phyloP scores from a whole-genome alignment of 352 stramenopile genomes.

The Phytophthora constricta region DNA sequence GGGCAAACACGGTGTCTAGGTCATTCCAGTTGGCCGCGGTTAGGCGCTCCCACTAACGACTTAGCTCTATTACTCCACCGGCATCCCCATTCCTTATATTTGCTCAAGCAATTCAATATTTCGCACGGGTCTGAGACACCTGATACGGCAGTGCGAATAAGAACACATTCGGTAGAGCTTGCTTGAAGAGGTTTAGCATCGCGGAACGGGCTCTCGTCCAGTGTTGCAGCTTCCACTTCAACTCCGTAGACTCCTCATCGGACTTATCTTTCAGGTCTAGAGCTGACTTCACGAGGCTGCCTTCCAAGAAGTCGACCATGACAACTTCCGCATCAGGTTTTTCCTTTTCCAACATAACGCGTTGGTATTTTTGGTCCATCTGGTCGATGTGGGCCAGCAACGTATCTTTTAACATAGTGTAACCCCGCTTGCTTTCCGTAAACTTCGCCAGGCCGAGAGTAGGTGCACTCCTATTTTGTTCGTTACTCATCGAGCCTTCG shows the following conservation, averaged over 20 bases:
- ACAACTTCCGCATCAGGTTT: slow-evolving; percentile 7
- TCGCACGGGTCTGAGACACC: slow-evolving; percentile 5
- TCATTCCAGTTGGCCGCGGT: slow-evolving; percentile 4
- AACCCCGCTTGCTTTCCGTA: not conserved
- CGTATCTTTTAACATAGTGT: slow-evolving; percentile 27
- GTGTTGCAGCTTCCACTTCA: slow-evolving; percentile 1
- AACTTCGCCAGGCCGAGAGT: not conserved
- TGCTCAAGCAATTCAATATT: not conserved
- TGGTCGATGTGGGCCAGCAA: slow-evolving; percentile 12
- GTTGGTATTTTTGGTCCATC: slow-evolving; percentile 19
- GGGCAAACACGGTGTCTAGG: too few species aligned
- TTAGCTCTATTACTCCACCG: not conserved
- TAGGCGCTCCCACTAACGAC: slow-evolving; percentile 1
- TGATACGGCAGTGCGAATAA: not conserved
- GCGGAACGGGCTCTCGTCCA: slow-evolving; percentile 7
- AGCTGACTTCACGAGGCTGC: not conserved
- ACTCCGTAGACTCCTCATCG: not conserved
- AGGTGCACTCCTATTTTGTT: not conserved
- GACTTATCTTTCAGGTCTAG: not conserved
- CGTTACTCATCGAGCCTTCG: not conserved
- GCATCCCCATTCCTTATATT: slow-evolving; percentile 4
- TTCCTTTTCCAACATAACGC: slow-evolving; percentile 22
- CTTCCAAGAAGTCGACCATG: slow-evolving; percentile 21
- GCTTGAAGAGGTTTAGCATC: not conserved
- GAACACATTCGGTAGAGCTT: not conserved